Base-by-base conservation (phyloP, 2,329 filamentous ascomycete species). In the Aspergillus sp. region DNA sequence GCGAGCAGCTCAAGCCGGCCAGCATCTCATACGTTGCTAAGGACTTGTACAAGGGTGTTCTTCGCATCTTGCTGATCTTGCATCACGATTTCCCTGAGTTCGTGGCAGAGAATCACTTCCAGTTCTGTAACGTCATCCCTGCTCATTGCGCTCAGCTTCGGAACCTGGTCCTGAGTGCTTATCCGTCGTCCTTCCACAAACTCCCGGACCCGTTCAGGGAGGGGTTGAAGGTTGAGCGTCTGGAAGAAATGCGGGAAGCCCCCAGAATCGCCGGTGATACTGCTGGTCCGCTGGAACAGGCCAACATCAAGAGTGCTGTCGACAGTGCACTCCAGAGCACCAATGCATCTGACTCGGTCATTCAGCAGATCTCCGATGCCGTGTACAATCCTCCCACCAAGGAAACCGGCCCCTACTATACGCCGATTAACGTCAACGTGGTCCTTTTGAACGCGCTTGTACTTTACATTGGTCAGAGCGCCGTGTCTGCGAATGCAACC, bases 81-180 rank as follows among this genome's bases (percentile, higher is more conserved):
- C 91, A 97, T 67, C 95, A 98, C 72, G 95, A 99, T 75, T 98
- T 92, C 76, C 91, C 94, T 0, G 92, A 97, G 59, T 99, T 97
- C 76, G 80, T 99, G 45, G 90, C 91, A 5, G 91, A 93, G 68
- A 92, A 96, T 74, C 91, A 96, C 72, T 87, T 91, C 67, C 86
- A 87, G 67, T 86, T 99, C 55, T 92, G 89, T 78, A 89, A 90
- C 68, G 87, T 87, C 70, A 89, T 98, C 60, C 91, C 93, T 1
- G 86, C 88, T 54, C 90, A 95, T 70, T 95, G 91, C 76, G 88
- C 89, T 15, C 95, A 98, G 76, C 82, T 97, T 55, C 87, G 93
- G 66, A 97, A 98, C 71, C 83, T 97, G 57, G 87, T 99, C 56
- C 84, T 98, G 63, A 90, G 90, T 63, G 92, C 93, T 7, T 91